phyloP scores from a whole-genome alignment of 1,284 basidiomycete genomes.

The Ceratobasidium sp. region DNA sequence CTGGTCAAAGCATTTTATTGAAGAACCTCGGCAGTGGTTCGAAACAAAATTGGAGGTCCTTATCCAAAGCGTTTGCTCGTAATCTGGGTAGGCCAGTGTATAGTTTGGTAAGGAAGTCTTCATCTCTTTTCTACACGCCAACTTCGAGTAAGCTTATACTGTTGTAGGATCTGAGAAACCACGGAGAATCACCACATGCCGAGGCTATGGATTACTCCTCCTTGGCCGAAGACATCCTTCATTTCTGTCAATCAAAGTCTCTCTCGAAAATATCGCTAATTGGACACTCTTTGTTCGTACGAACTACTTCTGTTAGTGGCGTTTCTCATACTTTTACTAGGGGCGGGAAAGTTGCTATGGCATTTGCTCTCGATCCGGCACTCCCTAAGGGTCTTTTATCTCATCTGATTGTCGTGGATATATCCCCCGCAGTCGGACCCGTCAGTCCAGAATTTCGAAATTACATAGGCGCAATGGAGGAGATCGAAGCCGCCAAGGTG shows the following conservation, averaged over 20 bases:
- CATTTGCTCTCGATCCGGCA: slow-evolving; percentile 74
- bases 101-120: slow-evolving; percentile 67
- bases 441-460: slow-evolving; percentile 75
- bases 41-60: slow-evolving; percentile 83
- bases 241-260: slow-evolving; percentile 68
- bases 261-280: slow-evolving; percentile 77
- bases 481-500: slow-evolving; percentile 71
- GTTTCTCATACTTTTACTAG: no score
- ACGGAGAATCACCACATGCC: slow-evolving; percentile 82
- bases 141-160: no score
- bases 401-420: slow-evolving; percentile 84
- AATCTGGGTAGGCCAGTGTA: slow-evolving; percentile 76
- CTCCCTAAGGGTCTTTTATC: slow-evolving; percentile 66
- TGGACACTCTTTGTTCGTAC: slow-evolving; percentile 89
- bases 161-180: slow-evolving; percentile 88
- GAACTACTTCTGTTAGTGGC: no score
- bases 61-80: slow-evolving; percentile 74
- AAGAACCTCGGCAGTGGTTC: slow-evolving; percentile 68
- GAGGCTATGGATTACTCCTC: slow-evolving; percentile 76
- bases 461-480: slow-evolving; percentile 80
- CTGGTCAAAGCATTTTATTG: neutral
- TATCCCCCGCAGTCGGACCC: slow-evolving; percentile 75
- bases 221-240: slow-evolving; percentile 80
- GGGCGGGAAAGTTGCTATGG: slow-evolving; percentile 91
- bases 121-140: neutral